phyloP scores from a whole-genome alignment of 148 eudicot genomes.

The Camellia japonica region DNA sequence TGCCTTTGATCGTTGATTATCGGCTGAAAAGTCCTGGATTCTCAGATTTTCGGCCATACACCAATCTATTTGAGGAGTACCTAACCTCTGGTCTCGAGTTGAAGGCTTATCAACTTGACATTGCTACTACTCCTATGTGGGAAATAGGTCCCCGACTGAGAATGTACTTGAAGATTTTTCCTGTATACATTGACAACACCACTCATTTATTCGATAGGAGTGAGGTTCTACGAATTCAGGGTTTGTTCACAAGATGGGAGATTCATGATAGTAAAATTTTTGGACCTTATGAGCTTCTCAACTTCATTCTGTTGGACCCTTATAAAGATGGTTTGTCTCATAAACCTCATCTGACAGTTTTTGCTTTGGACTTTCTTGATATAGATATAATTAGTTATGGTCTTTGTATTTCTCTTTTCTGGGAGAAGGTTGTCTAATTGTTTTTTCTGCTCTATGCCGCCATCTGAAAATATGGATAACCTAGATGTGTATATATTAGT shows the following conservation, averaged over 20 bases:
- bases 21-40: conserved; percentile 70
- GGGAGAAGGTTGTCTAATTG: background rate
- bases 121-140: conserved; percentile 39
- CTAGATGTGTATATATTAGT: background rate
- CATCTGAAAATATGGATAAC: background rate
- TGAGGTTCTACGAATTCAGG: conserved; percentile 44
- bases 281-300: conserved; percentile 64
- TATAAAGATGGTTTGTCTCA: conserved; percentile 43
- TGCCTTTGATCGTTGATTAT: conserved; percentile 52
- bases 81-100: conserved; percentile 50
- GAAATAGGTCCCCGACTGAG: conserved; percentile 58
- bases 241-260: conserved; percentile 52
- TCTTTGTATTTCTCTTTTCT: background rate
- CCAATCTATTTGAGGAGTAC: conserved; percentile 36
- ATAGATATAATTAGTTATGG: background rate
- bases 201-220: conserved; percentile 36
- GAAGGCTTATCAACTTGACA: conserved; percentile 37
- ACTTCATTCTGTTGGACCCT: conserved; percentile 49
- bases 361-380: background rate
- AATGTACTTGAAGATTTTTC: conserved; percentile 58
- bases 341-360: background rate
- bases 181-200: conserved; percentile 22
- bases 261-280: conserved; percentile 54
- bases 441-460: background rate
- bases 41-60: conserved; percentile 44